Percentiles rank a stretch among this genome's conserved stretches.
These are phyloP conservation scores for Mortierella antarctica DNA, from an alignment of 192 early-diverging fungal genomes.

Conservation along the genomic window DNA sequence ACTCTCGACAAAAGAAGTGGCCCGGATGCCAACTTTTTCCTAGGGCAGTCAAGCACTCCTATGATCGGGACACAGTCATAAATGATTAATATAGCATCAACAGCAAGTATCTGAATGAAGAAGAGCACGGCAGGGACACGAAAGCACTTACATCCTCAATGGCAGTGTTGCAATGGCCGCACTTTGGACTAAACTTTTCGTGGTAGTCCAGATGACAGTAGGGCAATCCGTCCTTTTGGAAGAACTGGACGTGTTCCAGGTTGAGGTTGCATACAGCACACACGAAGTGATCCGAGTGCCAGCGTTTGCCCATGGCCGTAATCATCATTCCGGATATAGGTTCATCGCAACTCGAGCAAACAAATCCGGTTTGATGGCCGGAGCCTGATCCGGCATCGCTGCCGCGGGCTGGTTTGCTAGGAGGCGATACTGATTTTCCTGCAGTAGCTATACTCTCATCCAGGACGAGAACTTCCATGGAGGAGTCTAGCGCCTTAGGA, in stretches of 20 bases:
- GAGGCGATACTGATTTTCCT: not conserved
- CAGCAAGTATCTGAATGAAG: not conserved
- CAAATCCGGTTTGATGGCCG: not conserved
- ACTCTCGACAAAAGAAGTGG: conserved; percentile 70
- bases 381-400: not conserved
- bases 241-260: conserved; percentile 63
- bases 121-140: not conserved
- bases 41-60: conserved; percentile 59
- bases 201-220: conserved; percentile 69
- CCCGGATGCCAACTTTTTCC: conserved; percentile 66
- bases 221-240: conserved; percentile 64
- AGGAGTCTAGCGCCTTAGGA: conserved; percentile 14
- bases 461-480: conserved; percentile 21
- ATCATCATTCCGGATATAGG: conserved; percentile 58
- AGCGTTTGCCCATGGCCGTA: conserved; percentile 62
- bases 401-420: not conserved
- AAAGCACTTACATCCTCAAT: conserved; percentile 62
- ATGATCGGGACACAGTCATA: not conserved
- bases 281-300: conserved; percentile 66
- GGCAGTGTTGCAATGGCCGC: conserved; percentile 66
- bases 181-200: conserved; percentile 63
- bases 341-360: conserved; percentile 59
- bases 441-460: not conserved
- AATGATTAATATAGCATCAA: not conserved
- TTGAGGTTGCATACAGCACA: conserved; percentile 56